Evolutionary conservation across 495 filamentous ascomycete species (phyloP), one percentile per base, ranked within the genome.

Genomic region (Staphylotrichum longicolle): DNA sequence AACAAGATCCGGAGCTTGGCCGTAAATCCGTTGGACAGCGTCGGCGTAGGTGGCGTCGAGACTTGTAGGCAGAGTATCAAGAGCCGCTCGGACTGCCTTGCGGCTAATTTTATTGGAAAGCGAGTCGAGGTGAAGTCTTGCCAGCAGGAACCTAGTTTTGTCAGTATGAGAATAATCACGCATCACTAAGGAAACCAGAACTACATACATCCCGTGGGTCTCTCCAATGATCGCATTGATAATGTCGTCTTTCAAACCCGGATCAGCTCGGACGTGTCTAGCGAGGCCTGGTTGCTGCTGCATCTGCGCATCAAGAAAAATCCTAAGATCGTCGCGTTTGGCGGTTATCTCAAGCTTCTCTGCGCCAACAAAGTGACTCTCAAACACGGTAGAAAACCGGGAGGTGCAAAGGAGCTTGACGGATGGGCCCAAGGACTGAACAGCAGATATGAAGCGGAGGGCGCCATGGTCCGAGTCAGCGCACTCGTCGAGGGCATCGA

Each of bases 401-500:
- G 52, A 55, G 8, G 52, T 55, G 52, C 52, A 55, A 11, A 55
- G 35, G 0, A 55, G 52, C 27, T 41, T 32, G 8, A 55, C 40
- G 14, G 1, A 9, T 10, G 52, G 35, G 4, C 39, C 37, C 35
- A 55, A 33, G 20, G 37, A 41, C 37, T n/a, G 27, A 9, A 55
- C 37, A n/a, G 37, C 52, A n/a, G 52, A 42, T 7, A 55, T 44
- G 39, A 55, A 55, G 15, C 39, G 7, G 20, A 55, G 35, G 4
- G 52, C 52, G 10, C 15, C 52, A 6, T 55, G 37, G 15, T 55
- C 52, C 0, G 37, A 30, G 3, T 41, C 39, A 2, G 52, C 37
- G 15, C 52, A 55, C 33, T 55, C 52, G 52, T 55, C 52, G 20
- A 55, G 52, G 4, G 52, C 52, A 55, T 55, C 52, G 6, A 55